Base-by-base conservation (phyloP, 2,329 filamentous ascomycete genomes). In the Ramichloridium luteum region DNA sequence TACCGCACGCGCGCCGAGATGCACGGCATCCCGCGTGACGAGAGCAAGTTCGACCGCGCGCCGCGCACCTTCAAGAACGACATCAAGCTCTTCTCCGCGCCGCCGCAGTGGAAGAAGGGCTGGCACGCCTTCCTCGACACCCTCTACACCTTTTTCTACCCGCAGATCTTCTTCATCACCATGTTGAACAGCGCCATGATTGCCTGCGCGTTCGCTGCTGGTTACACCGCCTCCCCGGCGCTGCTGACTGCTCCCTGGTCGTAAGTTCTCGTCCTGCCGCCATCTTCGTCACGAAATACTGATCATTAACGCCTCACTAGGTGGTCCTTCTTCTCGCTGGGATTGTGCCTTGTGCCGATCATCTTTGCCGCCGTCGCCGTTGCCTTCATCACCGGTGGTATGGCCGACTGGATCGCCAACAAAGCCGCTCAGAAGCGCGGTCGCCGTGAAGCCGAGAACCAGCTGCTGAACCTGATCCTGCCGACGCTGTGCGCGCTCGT, bases 141-240 rank as follows among this genome's bases (percentile, higher is more conserved):
- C 9, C 25, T 51, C 9, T 39, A 42, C 20, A 51, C 49, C 4
- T 50, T 51, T 30, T 41, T 50, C 32, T 53, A 49, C 25, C 49
- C 49, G 8, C 48, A 50, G 22, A 50, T 53, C 25, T 40, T 51
- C 36, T 53, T 50, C 45, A 46, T 49, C 37, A 48, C 48, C 6
- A 44, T 49, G 39, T 34, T 53, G 13, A 51, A 51, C 38, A 45
- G 40, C 16, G 45, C 41, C 15, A 49, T 50, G 45, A 50, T 50
- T 33, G 46, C 43, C n/a, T 38, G 31, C 14, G 41, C 46, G 13
- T 44, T 47, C 22, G 47, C 49, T 22, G 42, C 43, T 3, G 36
- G 40, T 13, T 49, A 50, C 36, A 47, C 44, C 9, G 44, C 40
- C 3, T 40, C 48, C 11, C 42, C 48, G 10, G 44, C 46, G 12